phyloP scores from a whole-genome alignment of 2,329 filamentous ascomycete species.

The Penicillium sclerotiorum region DNA sequence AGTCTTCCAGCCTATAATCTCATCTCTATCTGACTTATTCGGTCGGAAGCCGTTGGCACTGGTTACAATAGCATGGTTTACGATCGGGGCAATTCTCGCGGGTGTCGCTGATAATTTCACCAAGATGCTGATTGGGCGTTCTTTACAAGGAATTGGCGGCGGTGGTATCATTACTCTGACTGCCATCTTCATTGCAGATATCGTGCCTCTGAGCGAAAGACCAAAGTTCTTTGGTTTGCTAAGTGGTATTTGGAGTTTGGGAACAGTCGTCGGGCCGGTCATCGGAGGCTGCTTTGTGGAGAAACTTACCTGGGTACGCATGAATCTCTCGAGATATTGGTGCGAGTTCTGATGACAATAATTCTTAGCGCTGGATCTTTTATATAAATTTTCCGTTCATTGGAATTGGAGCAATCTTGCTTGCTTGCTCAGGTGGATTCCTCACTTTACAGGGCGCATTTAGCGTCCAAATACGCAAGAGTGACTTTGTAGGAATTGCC shows the following conservation, averaged over 20 bases:
- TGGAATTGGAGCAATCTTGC: conserved; percentile 24
- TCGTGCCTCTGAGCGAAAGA: conserved; percentile 45
- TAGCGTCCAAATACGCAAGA: conserved; percentile 14
- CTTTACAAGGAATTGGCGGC: conserved; percentile 57
- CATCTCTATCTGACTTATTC: conserved; percentile 49
- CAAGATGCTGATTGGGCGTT: conserved; percentile 58
- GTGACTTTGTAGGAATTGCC: conserved; percentile 8
- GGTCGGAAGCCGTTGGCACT: conserved; percentile 52
- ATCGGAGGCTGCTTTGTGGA: conserved; percentile 32
- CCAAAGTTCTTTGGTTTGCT: conserved; percentile 30
- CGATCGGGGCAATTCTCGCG: conserved; percentile 56
- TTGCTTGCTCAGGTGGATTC: too few relatives aligned
- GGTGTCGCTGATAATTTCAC: conserved; percentile 49
- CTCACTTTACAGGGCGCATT: not conserved
- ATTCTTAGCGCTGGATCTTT: conserved; percentile 36
- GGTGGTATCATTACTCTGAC: conserved; percentile 47
- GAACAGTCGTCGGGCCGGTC: conserved; percentile 52
- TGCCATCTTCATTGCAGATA: conserved; percentile 50
- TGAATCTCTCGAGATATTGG: too few relatives aligned
- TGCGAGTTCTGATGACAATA: too few relatives aligned
- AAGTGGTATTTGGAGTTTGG: conserved; percentile 34
- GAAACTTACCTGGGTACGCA: conserved; percentile 25
- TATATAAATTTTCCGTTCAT: conserved; percentile 34
- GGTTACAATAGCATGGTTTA: conserved; percentile 49
- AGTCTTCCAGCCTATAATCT: not conserved